Conservation (phyloP, 2,329 filamentous ascomycete genomes). For the Mycosphaerelloides madeirae region DNA sequence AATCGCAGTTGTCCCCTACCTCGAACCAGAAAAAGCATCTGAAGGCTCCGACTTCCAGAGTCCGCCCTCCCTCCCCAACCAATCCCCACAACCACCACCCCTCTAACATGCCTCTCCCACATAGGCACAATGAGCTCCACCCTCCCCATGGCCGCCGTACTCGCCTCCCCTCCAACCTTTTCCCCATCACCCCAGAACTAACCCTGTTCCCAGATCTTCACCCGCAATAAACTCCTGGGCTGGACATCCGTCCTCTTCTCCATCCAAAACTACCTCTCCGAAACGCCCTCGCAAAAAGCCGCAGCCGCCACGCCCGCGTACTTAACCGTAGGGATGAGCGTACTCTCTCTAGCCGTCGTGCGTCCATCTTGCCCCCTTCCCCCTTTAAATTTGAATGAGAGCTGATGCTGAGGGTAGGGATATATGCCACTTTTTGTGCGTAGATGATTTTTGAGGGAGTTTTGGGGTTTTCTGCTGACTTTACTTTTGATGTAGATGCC, state of each 20-base stretch:
- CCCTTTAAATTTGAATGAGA: too few relatives aligned
- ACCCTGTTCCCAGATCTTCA: slow-evolving; percentile 64
- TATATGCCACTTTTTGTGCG: slow-evolving; percentile 64
- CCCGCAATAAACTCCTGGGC: slow-evolving; percentile 72
- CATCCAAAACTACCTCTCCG: slow-evolving; percentile 71
- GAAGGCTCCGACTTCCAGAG: slow-evolving; percentile 65
- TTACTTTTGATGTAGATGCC: not conserved
- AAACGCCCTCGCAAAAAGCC: slow-evolving; percentile 64
- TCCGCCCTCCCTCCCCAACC: slow-evolving; percentile 17
- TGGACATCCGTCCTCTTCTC: slow-evolving; percentile 71
- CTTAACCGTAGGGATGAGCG: slow-evolving; percentile 73
- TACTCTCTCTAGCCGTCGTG: slow-evolving; percentile 45
- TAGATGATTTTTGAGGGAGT: too few relatives aligned
- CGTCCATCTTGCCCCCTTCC: too few relatives aligned
- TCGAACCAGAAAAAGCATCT: slow-evolving; percentile 65
- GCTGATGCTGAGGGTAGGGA: slow-evolving; percentile 37
- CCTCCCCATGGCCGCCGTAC: slow-evolving; percentile 83
- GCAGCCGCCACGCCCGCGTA: slow-evolving; percentile 64
- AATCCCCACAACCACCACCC: too few relatives aligned
- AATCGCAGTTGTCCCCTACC: slow-evolving; percentile 77
- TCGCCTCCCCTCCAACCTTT: slow-evolving; percentile 26
- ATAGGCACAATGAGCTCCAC: slow-evolving; percentile 65
- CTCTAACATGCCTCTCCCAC: not conserved
- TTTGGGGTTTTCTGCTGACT: too few relatives aligned
- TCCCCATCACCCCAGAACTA: slow-evolving; percentile 15